These are phyloP conservation scores for Curvularia sp. DNA, from an alignment of 2,329 filamentous ascomycete species.

Conservation along the genomic window DNA sequence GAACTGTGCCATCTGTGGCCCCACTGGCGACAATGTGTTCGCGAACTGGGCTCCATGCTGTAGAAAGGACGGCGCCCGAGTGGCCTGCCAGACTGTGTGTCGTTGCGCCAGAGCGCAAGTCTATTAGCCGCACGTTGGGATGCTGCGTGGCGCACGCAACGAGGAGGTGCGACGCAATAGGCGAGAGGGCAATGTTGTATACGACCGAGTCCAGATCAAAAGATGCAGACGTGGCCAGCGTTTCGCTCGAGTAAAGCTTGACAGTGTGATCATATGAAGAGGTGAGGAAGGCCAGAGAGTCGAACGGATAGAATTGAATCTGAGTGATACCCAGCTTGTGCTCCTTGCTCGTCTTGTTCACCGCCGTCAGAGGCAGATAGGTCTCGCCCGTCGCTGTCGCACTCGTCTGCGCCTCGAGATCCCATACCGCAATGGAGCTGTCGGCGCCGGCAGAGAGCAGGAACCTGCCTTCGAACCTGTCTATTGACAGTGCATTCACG, in stretches of 20 bases:
- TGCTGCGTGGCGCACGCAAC: conserved; percentile 90
- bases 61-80: conserved; percentile 63
- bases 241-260: conserved; percentile 75
- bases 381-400: conserved; percentile 26
- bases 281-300: conserved; percentile 76
- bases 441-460: conserved; percentile 87
- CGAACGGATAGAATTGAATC: conserved; percentile 79
- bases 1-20: conserved; percentile 81
- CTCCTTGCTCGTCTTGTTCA: conserved; percentile 41
- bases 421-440: conserved; percentile 84
- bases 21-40: conserved; percentile 84
- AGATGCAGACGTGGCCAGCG: conserved; percentile 65
- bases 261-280: conserved; percentile 79
- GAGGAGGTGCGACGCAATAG: conserved; percentile 73
- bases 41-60: conserved; percentile 80
- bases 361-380: conserved; percentile 37
- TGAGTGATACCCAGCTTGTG: conserved; percentile 78
- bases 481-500: conserved; percentile 79
- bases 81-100: conserved; percentile 61
- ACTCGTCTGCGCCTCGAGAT: conserved; percentile 65
- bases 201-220: conserved; percentile 73
- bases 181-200: conserved; percentile 80
- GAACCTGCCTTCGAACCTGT: conserved; percentile 79
- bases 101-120: conserved; percentile 80
- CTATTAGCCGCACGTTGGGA: conserved; percentile 81